Evolutionary conservation across 2,329 filamentous ascomycete species (phyloP).

Genomic region (Diaporthe citri): DNA sequence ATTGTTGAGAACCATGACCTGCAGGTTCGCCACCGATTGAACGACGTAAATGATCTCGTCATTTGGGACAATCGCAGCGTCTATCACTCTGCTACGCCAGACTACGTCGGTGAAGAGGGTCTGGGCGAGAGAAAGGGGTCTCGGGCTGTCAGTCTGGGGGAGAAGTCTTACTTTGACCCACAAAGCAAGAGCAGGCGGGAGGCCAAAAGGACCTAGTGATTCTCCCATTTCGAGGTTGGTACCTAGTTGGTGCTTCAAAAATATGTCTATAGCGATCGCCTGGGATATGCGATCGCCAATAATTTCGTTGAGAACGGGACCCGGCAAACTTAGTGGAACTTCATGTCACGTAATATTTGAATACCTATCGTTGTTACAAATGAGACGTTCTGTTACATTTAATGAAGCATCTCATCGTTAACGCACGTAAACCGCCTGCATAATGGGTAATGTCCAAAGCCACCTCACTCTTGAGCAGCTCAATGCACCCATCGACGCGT

Average conservation of each 20-base stretch:
- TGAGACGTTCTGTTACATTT: not conserved
- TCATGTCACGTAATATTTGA: not conserved
- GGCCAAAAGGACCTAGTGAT: not conserved
- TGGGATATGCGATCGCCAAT: not conserved
- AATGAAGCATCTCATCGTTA: not conserved
- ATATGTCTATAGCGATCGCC: not conserved
- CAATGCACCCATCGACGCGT: not conserved
- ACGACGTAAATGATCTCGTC: slow-evolving; percentile 60
- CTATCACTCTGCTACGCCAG: slow-evolving; percentile 67
- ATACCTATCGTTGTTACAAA: not conserved
- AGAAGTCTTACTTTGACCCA: slow-evolving; percentile 66
- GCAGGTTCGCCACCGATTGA: slow-evolving; percentile 62
- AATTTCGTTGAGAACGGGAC: not conserved
- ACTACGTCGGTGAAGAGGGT: slow-evolving; percentile 58
- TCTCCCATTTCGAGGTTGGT: not conserved
- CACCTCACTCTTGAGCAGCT: not conserved
- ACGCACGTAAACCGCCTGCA: not conserved
- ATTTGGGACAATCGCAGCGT: slow-evolving; percentile 72
- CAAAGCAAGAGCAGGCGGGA: slow-evolving; percentile 46
- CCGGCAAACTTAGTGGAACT: not conserved
- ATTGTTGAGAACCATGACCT: slow-evolving; percentile 61
- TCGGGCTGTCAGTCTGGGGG: slow-evolving; percentile 65
- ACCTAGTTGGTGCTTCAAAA: not conserved
- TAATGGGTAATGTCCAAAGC: not conserved
- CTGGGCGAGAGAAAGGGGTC: slow-evolving; percentile 62